Evolutionary conservation across 176 grass and related monocot species (phyloP).

Genomic region (Zizania latifolia): DNA sequence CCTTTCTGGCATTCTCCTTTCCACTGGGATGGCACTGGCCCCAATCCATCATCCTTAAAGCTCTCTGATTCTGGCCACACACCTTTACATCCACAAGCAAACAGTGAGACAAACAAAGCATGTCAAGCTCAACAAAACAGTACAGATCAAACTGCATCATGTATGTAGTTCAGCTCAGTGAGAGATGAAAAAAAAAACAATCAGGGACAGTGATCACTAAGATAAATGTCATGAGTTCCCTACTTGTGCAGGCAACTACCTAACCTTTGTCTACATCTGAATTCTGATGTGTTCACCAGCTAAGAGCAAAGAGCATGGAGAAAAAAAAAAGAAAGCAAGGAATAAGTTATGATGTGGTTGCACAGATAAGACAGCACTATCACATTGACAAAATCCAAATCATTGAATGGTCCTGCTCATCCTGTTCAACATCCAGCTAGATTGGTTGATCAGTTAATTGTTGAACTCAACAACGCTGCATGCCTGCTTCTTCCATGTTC

Average conservation of each 20-base stretch:
- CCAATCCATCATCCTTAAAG: conserved; percentile 79
- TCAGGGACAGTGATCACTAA: neutral
- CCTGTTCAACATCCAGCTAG: neutral
- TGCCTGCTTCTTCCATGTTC: too few relatives aligned
- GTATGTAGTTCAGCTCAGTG: neutral
- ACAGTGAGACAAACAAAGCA: neutral
- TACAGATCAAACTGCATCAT: conserved; percentile 6
- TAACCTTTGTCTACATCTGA: neutral
- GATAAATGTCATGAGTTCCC: neutral
- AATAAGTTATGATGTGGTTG: neutral
- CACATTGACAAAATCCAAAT: conserved; percentile 12
- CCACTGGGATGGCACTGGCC: conserved; percentile 56
- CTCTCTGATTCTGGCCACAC: conserved; percentile 90
- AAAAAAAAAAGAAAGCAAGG: neutral
- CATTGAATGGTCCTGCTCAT: conserved; percentile 19
- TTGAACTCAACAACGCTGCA: neutral
- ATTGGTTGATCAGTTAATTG: neutral
- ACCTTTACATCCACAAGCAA: conserved; percentile 45
- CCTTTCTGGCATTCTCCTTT: conserved; percentile 73
- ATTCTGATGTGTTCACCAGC: neutral
- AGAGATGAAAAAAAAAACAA: neutral
- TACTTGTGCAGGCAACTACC: neutral
- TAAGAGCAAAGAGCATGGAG: neutral
- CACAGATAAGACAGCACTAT: conserved; percentile 19
- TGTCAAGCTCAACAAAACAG: neutral